Base-by-base conservation (phyloP, 1,139 yeast species). In the Scheffersomyces titani region DNA sequence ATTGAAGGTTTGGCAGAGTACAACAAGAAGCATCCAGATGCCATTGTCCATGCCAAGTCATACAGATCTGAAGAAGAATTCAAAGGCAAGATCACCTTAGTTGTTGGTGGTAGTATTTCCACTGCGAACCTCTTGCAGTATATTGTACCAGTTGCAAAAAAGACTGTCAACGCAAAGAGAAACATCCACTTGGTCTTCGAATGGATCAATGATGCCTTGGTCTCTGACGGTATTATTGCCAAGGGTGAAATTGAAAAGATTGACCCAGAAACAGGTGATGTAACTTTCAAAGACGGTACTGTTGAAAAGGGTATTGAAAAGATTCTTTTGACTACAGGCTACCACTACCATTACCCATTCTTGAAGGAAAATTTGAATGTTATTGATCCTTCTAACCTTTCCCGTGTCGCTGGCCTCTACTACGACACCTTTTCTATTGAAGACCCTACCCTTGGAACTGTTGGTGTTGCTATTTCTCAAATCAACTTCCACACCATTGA, bases 1-100 rank as follows among this genome's bases (percentile, higher is more conserved):
- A 75, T 80, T 46, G 72, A 73, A 0, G 92, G 92, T 0, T 68
- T 88, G 47, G 71, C 76, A 2, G 81, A 77, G 52, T 87, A 84
- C 81, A 71, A 70, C 55, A 65, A 62, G 16, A 66, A 70, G 22
- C 74, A 69, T 57, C 87, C 89, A 0, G 78, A 75, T 1, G 68
- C 78, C 3, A 72, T 88, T 1, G 65, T 76, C 11, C 96, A 90
- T 69, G 78, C 92, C 13, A 86, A 85, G 64, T 71, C 80, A 36
- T 90, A 81, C 68, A 76, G 87, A 57, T 74, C 73, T 11, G 79
- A 85, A 3, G 75, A 77, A 2, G 76, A 72, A 30, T 86, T 73
- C 61, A 65, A 64, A 40, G 74, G 72, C 54, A 74, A 82, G 62
- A 75, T 75, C 21, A 80, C 82, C 3, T 65, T 84, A 54, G 71